Evolutionary conservation across 2,329 filamentous ascomycete species (phyloP).

Genomic region (Botryotinia convoluta): DNA sequence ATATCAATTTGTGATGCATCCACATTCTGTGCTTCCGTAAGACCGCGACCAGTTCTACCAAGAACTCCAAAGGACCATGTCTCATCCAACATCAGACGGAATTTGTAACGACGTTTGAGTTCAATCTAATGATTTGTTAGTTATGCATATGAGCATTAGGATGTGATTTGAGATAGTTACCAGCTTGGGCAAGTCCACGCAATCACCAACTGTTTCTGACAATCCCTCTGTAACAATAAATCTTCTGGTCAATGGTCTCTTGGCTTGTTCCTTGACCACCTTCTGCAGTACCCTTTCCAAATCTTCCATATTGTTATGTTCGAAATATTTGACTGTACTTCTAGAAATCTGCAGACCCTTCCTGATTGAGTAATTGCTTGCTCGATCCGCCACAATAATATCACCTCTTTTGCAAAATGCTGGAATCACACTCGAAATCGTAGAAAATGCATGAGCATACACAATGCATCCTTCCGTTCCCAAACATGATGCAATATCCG

Average conservation of each 20-base stretch:
- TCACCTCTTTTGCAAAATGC: constrained; percentile 96
- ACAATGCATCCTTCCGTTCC: constrained; percentile 89
- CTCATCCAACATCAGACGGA: constrained; percentile 94
- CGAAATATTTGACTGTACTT: constrained; percentile 89
- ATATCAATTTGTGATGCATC: constrained; percentile 93
- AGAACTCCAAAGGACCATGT: constrained; percentile 96
- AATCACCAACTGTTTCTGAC: constrained; percentile 87
- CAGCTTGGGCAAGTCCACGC: constrained; percentile 79
- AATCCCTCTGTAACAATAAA: constrained; percentile 96
- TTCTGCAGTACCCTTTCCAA: constrained; percentile 81
- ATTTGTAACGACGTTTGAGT: constrained; percentile 94
- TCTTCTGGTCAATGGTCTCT: constrained; percentile 78
- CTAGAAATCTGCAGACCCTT: constrained; percentile 92
- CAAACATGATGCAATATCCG: constrained; percentile 86
- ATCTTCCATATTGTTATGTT: constrained; percentile 95
- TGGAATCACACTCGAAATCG: constrained; percentile 94
- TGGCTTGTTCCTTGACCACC: constrained; percentile 81
- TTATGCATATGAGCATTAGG: neutral
- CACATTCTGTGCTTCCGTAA: constrained; percentile 96
- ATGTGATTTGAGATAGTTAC: constrained; percentile 47
- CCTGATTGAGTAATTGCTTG: constrained; percentile 89
- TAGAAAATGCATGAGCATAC: constrained; percentile 94
- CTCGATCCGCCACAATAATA: constrained; percentile 92
- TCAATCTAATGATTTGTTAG: constrained; percentile 59
- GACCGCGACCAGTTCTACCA: constrained; percentile 82